phyloP scores from a whole-genome alignment of 208 protist genomes.

The Kentomonas sorsogonicus region DNA sequence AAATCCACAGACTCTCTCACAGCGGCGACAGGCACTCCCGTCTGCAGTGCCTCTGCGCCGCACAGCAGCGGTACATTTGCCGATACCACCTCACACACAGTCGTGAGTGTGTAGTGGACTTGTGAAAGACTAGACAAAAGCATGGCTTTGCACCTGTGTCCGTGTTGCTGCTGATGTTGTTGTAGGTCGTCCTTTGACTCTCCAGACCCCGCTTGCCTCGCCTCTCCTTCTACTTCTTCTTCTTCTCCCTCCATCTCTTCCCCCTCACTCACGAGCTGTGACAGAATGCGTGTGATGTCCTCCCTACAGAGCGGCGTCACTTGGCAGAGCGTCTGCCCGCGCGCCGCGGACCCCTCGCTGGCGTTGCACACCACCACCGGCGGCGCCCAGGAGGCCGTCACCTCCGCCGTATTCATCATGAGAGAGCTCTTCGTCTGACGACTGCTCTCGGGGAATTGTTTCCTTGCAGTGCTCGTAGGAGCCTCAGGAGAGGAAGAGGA shows the following conservation, averaged over 20 bases:
- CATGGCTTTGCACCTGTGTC: no score
- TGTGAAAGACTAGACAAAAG: no score
- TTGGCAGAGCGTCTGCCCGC: no score
- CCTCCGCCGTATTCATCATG: not conserved
- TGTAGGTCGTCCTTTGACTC: no score
- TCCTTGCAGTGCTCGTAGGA: not conserved
- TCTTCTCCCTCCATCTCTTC: not conserved
- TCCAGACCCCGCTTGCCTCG: not conserved
- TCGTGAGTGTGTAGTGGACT: conserved; percentile 1
- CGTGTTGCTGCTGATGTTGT: no score
- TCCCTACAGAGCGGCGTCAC: no score
- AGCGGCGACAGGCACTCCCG: conserved; percentile 31
- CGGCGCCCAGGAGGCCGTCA: not conserved
- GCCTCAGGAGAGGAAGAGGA: no score
- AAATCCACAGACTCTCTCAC: conserved; percentile 15
- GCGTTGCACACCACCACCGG: conserved; percentile 13
- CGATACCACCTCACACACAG: conserved; percentile 9
- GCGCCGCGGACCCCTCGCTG: not conserved
- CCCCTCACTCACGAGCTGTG: no score
- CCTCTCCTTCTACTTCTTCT: not conserved
- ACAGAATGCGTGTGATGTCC: no score
- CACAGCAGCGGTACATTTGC: conserved; percentile 19
- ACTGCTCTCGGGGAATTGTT: not conserved
- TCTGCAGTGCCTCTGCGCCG: conserved; percentile 31
- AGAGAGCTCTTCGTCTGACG: not conserved